Percentiles rank a stretch among this genome's conserved stretches.
These are phyloP conservation scores for Pichia sp. DNA, from an alignment of 1,139 yeast genomes.

Conservation along the genomic window DNA sequence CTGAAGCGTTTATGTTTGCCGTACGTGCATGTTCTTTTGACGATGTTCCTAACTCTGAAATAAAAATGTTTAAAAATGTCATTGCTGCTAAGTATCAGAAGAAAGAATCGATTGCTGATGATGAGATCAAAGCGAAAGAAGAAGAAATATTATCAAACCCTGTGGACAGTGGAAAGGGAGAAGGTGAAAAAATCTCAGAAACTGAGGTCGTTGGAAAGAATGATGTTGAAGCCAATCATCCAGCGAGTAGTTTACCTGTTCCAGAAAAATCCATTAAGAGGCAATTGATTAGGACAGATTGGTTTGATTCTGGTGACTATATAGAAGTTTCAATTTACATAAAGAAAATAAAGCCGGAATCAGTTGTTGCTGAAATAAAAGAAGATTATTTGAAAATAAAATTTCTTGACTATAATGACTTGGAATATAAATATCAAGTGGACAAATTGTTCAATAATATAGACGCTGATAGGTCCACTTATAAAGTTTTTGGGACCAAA, in stretches of 20 bases:
- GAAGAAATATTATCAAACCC: conserved; percentile 7
- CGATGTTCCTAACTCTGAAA: conserved; percentile 34
- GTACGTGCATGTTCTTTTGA: conserved; percentile 40
- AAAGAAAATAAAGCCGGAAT: conserved; percentile 34
- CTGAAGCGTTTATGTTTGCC: conserved; percentile 44
- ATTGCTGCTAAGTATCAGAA: conserved; percentile 31
- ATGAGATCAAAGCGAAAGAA: conserved; percentile 7
- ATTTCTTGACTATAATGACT: conserved; percentile 26
- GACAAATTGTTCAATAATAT: conserved; percentile 49
- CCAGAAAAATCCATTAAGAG: conserved; percentile 3
- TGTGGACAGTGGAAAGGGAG: neutral
- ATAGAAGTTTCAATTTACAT: conserved; percentile 70
- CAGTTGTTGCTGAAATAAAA: conserved; percentile 17
- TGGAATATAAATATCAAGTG: conserved; percentile 43
- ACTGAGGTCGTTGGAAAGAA: neutral
- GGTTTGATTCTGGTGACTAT: conserved; percentile 59
- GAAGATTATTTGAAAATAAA: conserved; percentile 15
- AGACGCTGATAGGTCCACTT: conserved; percentile 38
- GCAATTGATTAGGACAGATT: conserved; percentile 56
- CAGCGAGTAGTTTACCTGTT: too few species aligned
- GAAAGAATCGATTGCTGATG: conserved; percentile 4
- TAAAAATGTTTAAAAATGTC: conserved; percentile 47
- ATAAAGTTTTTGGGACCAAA: conserved; percentile 61
- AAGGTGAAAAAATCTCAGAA: conserved; percentile 8
- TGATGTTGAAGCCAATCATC: conserved; percentile 15